phyloP scores from a whole-genome alignment of 495 filamentous ascomycete species.

The Xylaria cubensis region DNA sequence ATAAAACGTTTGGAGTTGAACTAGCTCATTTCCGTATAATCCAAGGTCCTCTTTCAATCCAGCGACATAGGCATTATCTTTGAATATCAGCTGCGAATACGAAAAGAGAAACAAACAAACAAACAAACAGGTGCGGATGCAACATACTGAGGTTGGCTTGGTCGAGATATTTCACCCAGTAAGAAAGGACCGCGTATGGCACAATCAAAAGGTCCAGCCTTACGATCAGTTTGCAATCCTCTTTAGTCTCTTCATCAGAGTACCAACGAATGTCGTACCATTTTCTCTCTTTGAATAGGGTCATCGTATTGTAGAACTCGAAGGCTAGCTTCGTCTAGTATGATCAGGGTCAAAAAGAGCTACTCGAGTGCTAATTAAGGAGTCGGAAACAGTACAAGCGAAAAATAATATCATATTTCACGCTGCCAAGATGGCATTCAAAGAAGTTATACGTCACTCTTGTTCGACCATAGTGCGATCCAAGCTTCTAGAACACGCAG shows the following conservation, averaged over 20 bases:
- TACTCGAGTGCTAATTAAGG: constrained; percentile 9
- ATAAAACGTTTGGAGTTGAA: constrained; percentile 56
- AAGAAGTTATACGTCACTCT: not conserved
- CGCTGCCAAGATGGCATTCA: constrained; percentile 2
- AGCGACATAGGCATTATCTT: constrained; percentile 49
- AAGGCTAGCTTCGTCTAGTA: constrained; percentile 11
- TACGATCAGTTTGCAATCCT: constrained; percentile 50
- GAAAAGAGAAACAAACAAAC: not conserved
- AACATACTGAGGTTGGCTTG: constrained; percentile 41
- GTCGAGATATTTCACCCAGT: constrained; percentile 59
- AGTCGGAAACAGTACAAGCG: constrained; percentile 2
- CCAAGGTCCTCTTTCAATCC: constrained; percentile 48
- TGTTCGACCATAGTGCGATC: not conserved
- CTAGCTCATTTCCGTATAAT: constrained; percentile 56
- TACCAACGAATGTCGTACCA: constrained; percentile 53
- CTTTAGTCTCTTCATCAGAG: constrained; percentile 49
- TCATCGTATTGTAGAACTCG: constrained; percentile 23
- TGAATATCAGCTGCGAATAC: constrained; percentile 29
- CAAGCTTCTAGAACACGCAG: not conserved
- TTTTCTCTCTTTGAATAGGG: constrained; percentile 39
- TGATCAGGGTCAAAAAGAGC: constrained; percentile 4
- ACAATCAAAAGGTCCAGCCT: constrained; percentile 53
- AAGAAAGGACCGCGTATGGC: constrained; percentile 49
- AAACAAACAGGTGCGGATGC: not conserved
- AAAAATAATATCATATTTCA: constrained; percentile 8